Conservation (phyloP, 371 early-diverging fungal genomes). For the Mucor piriformis region DNA sequence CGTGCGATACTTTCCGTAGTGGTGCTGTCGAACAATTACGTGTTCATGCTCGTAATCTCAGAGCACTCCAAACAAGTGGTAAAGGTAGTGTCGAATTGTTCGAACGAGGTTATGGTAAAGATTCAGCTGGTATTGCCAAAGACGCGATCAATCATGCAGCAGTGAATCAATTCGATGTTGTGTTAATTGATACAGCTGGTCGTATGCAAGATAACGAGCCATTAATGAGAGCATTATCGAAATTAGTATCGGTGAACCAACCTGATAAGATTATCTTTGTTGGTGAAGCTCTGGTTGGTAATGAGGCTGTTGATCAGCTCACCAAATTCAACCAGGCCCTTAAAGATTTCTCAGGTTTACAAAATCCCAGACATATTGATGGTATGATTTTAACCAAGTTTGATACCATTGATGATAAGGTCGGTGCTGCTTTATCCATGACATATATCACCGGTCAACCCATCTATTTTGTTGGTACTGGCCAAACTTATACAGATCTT, state of each 20-base stretch:
- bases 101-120: slow-evolving; percentile 99
- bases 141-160: slow-evolving; percentile 88
- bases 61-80: slow-evolving; percentile 72
- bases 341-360: slow-evolving; percentile 82
- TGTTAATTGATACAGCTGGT: slow-evolving; percentile 99
- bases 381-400: slow-evolving; percentile 98
- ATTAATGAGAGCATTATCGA: slow-evolving; percentile 96
- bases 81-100: slow-evolving; percentile 85
- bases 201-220: slow-evolving; percentile 99
- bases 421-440: slow-evolving; percentile 98
- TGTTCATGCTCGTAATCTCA: slow-evolving; percentile 91
- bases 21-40: slow-evolving; percentile 99
- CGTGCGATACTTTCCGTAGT: slow-evolving; percentile 99
- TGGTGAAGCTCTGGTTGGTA: slow-evolving; percentile 99
- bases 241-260: slow-evolving; percentile 92
- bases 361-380: slow-evolving; percentile 91
- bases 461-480: slow-evolving; percentile 99
- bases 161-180: slow-evolving; percentile 89
- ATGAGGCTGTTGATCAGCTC: slow-evolving; percentile 97
- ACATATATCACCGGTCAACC: slow-evolving; percentile 95
- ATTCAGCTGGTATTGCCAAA: slow-evolving; percentile 97
- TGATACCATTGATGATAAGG: slow-evolving; percentile 99
- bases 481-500: slow-evolving; percentile 98
- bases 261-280: slow-evolving; percentile 99
- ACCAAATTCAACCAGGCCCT: slow-evolving; percentile 97